Evolutionary conservation across 2,329 filamentous ascomycete genomes (phyloP).

Genomic region (Penicillium sp.): DNA sequence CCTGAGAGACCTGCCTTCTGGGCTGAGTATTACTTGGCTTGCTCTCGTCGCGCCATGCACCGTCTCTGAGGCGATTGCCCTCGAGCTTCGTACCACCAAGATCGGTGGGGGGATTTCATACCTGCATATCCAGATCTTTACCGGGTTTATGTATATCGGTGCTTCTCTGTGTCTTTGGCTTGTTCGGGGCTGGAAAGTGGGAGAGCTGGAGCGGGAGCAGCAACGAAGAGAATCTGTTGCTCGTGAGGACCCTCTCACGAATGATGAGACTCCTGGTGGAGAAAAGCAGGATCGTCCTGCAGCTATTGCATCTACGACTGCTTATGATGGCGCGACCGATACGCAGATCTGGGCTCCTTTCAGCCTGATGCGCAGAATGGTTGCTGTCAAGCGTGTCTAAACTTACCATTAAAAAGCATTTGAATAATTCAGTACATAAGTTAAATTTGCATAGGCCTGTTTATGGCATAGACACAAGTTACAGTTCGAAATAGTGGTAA

Average conservation of each 20-base stretch:
- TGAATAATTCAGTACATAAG: no score
- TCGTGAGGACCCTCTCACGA: slow-evolving; percentile 28
- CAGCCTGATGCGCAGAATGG: slow-evolving; percentile 40
- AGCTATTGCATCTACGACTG: slow-evolving; percentile 8
- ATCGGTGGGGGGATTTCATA: slow-evolving; percentile 40
- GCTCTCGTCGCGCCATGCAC: slow-evolving; percentile 60
- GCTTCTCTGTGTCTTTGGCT: slow-evolving; percentile 57
- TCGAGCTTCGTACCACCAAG: slow-evolving; percentile 58
- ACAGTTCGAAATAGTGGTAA: neutral
- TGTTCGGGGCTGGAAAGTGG: slow-evolving; percentile 49
- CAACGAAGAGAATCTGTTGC: slow-evolving; percentile 15
- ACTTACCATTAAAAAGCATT: neutral
- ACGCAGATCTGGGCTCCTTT: slow-evolving; percentile 37
- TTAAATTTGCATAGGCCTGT: neutral
- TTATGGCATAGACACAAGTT: neutral
- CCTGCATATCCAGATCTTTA: slow-evolving; percentile 59
- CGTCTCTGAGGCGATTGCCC: slow-evolving; percentile 61
- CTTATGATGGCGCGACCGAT: slow-evolving; percentile 8
- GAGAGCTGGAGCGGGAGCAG: slow-evolving; percentile 35
- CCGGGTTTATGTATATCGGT: slow-evolving; percentile 65
- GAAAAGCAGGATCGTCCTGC: slow-evolving; percentile 24
- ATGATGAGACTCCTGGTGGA: neutral
- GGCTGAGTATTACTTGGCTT: slow-evolving; percentile 65
- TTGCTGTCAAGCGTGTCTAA: slow-evolving; percentile 40
- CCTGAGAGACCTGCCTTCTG: slow-evolving; percentile 61